phyloP scores from a whole-genome alignment of 805 yeast genomes.

The Ascoidea tarda region DNA sequence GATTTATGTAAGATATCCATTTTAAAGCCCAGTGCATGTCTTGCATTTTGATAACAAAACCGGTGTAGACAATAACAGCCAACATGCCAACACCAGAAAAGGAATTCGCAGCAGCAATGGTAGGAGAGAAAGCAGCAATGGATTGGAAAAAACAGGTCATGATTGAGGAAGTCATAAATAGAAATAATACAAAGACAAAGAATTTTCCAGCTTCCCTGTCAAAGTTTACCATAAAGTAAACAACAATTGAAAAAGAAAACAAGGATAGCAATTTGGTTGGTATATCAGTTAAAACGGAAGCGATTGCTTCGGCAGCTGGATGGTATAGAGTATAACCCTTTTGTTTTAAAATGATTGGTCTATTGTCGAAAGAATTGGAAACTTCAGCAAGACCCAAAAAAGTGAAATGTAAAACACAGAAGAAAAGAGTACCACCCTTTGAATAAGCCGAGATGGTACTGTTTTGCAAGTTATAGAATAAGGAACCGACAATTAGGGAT shows the following conservation, averaged over 20 bases:
- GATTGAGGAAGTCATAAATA: conserved; percentile 27
- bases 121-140: conserved; percentile 34
- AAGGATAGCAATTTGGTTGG: conserved; percentile 42
- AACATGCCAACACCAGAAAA: conserved; percentile 41
- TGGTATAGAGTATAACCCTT: conserved; percentile 57
- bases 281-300: conserved; percentile 43
- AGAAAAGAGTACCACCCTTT: conserved; percentile 51
- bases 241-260: conserved; percentile 29
- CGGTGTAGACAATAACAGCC: conserved; percentile 42
- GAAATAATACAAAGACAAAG: conserved; percentile 34
- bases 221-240: conserved; percentile 44
- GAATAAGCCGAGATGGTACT: conserved; percentile 44
- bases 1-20: conserved; percentile 48
- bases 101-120: conserved; percentile 43
- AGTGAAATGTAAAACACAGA: conserved; percentile 37
- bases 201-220: conserved; percentile 36
- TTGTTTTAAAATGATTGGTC: conserved; percentile 58
- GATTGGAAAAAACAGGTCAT: conserved; percentile 39
- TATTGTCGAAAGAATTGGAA: conserved; percentile 28
- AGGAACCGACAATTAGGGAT: conserved; percentile 50
- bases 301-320: conserved; percentile 62
- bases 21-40: conserved; percentile 61
- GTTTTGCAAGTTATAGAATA: conserved; percentile 38
- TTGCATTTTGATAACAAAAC: conserved; percentile 45
- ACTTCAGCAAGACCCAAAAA: conserved; percentile 31